A percentile compares a stretch with the other conserved stretches of the same genome.
Evolutionary conservation across 2,329 filamentous ascomycete genomes (phyloP).

Genomic region (Ophiostoma sp.): DNA sequence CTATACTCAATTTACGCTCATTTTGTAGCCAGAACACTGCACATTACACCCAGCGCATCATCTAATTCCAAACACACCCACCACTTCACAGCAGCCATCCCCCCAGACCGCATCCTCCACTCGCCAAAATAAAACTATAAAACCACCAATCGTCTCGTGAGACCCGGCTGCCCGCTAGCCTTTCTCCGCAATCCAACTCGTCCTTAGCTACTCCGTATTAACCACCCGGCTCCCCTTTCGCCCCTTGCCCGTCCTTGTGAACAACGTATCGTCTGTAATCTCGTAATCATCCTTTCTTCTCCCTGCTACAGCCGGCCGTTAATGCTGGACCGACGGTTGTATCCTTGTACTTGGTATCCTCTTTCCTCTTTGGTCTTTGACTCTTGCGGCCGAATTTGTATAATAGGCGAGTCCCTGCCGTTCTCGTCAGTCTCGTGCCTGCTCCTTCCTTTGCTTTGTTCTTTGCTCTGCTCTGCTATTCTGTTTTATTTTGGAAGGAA

Average conservation of each 20-base stretch:
- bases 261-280: not conserved
- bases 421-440: constrained; percentile 20
- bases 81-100: not conserved
- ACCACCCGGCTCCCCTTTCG: constrained; percentile 18
- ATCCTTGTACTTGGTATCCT: constrained; percentile 9
- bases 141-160: constrained; percentile 17
- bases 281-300: constrained; percentile 4
- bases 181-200: constrained; percentile 23
- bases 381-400: constrained; percentile 1
- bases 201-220: constrained; percentile 13
- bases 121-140: not conserved
- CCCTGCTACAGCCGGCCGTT: constrained; percentile 23
- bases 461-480: not conserved
- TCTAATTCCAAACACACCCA: not conserved
- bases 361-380: constrained; percentile 14
- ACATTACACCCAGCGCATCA: not conserved
- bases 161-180: constrained; percentile 22
- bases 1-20: not conserved
- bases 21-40: not conserved
- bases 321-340: constrained; percentile 22
- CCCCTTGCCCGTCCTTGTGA: constrained; percentile 18
- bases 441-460: constrained; percentile 1
- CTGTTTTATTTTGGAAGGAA: not conserved
- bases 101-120: not conserved
- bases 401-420: constrained; percentile 18